These are phyloP conservation scores for Amauroascus niger DNA, from an alignment of 2,329 filamentous ascomycete genomes.

Conservation along the genomic window DNA sequence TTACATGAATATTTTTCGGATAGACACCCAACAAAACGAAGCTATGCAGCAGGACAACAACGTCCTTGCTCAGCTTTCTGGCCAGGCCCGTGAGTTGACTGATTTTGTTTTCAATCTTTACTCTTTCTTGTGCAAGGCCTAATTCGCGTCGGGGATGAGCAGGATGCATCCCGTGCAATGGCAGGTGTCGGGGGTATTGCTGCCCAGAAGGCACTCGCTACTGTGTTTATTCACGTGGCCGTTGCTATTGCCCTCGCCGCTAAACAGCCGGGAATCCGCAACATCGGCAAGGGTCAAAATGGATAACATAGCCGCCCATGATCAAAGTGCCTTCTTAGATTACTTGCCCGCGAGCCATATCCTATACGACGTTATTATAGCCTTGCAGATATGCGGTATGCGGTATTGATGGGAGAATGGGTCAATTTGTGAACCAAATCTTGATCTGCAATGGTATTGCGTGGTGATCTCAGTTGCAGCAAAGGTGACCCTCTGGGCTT, in stretches of 20 bases:
- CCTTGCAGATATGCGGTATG: background rate
- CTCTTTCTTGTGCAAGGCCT: background rate
- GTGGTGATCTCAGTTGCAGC: background rate
- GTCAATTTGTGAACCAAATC: no score
- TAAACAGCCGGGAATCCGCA: background rate
- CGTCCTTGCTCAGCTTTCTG: background rate
- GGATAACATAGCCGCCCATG: background rate
- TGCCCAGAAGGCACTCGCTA: background rate
- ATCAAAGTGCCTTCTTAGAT: background rate
- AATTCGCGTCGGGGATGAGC: background rate
- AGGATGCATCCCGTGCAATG: constrained; percentile 2
- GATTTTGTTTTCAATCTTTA: background rate
- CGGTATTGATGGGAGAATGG: background rate
- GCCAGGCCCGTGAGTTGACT: background rate
- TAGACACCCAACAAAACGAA: constrained; percentile 1
- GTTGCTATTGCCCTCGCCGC: constrained; percentile 6
- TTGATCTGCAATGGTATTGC: no score
- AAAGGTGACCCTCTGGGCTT: background rate
- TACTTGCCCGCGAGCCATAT: background rate
- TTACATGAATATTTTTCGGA: background rate
- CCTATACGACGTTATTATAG: background rate
- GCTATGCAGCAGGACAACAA: background rate
- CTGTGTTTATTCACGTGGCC: background rate
- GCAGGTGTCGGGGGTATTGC: background rate
- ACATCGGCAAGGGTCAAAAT: background rate